These are phyloP conservation scores for Tephrocybe sp. DNA, from an alignment of 768 basidiomycete species.

Conservation along the genomic window DNA sequence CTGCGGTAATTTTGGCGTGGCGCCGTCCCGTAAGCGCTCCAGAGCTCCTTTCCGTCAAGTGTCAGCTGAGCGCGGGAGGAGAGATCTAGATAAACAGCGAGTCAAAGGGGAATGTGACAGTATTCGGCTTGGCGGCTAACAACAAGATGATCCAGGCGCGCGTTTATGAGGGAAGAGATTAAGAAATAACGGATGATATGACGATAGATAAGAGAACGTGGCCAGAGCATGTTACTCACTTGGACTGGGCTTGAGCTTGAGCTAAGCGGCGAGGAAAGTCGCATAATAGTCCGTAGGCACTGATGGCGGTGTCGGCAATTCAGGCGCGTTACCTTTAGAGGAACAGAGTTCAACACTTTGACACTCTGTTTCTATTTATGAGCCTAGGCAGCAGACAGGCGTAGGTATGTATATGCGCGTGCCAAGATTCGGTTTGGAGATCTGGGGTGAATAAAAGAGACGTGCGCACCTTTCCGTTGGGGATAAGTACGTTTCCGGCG, in stretches of 20 bases:
- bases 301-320: constrained; percentile 19
- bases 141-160: constrained; percentile 76
- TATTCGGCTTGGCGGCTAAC: constrained; percentile 90
- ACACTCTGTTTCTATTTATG: neutral
- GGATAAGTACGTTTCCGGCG: constrained; percentile 5
- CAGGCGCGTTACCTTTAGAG: too few relatives aligned
- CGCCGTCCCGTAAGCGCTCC: constrained; percentile 76
- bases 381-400: too few relatives aligned
- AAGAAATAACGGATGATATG: constrained; percentile 42
- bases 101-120: constrained; percentile 83
- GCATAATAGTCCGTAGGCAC: constrained; percentile 56
- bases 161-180: constrained; percentile 74
- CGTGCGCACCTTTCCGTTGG: constrained; percentile 8
- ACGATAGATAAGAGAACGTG: constrained; percentile 2
- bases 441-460: neutral
- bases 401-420: too few relatives aligned
- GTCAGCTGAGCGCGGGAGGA: constrained; percentile 50
- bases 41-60: constrained; percentile 60
- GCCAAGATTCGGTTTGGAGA: neutral
- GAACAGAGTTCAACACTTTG: constrained; percentile 5
- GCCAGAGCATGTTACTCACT: constrained; percentile 39
- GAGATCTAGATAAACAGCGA: constrained; percentile 66
- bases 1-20: constrained; percentile 64
- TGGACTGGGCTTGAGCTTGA: constrained; percentile 58
- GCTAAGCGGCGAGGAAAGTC: constrained; percentile 60